Evolutionary conservation across 2,329 filamentous ascomycete genomes (phyloP), one percentile per base, ranked within the genome.

Genomic region (Fusarium devonianum): DNA sequence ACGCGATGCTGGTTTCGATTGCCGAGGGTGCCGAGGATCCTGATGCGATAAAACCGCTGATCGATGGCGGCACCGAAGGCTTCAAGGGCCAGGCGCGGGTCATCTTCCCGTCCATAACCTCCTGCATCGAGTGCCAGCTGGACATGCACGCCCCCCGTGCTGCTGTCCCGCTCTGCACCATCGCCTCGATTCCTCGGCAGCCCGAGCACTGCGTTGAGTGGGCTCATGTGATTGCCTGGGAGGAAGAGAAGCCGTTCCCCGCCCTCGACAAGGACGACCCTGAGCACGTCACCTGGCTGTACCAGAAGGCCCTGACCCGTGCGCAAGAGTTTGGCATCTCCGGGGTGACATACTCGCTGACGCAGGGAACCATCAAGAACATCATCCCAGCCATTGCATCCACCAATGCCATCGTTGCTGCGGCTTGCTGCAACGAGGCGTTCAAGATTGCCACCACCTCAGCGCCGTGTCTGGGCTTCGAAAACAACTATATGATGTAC

Each of bases 401-500:
- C 2, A 99, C 94, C 6, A 99, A 99, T 69, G 93, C 94, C 48
- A 94, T 99, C 64, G 89, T 99, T 58, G 94, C 94, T 2, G 94
- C 93, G 2, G 88, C 90, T 41, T 97, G 93, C 73, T 97, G 94
- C 73, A 97, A 96, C 60, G 94, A 99, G 73, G 93, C 92, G 2
- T 86, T 97, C 75, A 99, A 99, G 75, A 90, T 99, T 56, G 89
- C 88, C 30, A 96, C 90, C 11, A 85, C 81, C 37, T 84, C 87
- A 26, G 94, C 93, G 22, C 91, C 93, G 0, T 87, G 86, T 57
- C 79, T 99, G 12, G 89, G 88, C 10, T 79, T 84, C 56, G 85
- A 88, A 33, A 88, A 88, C 46, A 96, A 96, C 71, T 99, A 99
- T 75, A 97, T 97, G 92, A 96, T 97, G 90, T 99, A 99, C 72